phyloP scores from a whole-genome alignment of 2,329 filamentous ascomycete genomes.

The Penicillium sp. region DNA sequence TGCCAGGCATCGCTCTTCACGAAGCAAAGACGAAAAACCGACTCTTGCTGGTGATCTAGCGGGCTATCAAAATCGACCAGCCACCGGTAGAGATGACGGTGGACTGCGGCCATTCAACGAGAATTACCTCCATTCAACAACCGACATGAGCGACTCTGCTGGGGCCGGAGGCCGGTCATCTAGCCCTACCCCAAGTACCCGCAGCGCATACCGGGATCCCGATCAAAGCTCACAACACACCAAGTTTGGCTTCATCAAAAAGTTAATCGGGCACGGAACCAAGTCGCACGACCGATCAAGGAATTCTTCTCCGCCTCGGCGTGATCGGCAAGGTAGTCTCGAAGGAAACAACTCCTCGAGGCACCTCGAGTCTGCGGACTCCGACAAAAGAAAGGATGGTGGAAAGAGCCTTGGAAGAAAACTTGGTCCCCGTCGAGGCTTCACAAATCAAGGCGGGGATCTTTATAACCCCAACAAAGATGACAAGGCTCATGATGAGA shows the following conservation, averaged over 20 bases:
- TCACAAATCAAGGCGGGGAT: conserved; percentile 32
- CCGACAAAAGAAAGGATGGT: conserved; percentile 41
- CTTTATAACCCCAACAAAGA: conserved; percentile 23
- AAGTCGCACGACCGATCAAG: conserved; percentile 32
- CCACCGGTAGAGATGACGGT: conserved; percentile 72
- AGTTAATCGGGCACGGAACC: conserved; percentile 10
- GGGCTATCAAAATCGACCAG: conserved; percentile 66
- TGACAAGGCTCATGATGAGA: conserved; percentile 50
- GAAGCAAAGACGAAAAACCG: conserved; percentile 62
- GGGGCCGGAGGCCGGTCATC: conserved; percentile 65
- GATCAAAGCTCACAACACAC: conserved; percentile 38
- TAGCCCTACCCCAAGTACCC: conserved; percentile 78
- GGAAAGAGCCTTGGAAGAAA: conserved; percentile 38
- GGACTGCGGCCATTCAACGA: conserved; percentile 58
- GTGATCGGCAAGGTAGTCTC: conserved; percentile 39
- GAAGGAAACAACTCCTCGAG: conserved; percentile 30
- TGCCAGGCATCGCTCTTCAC: conserved; percentile 50
- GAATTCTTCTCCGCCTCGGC: conserved; percentile 35
- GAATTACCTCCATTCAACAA: conserved; percentile 40
- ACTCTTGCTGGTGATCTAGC: conserved; percentile 38
- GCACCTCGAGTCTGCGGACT: conserved; percentile 33
- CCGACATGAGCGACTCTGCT: conserved; percentile 53
- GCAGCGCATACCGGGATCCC: conserved; percentile 59
- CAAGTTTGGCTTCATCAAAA: conserved; percentile 6
- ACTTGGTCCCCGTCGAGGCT: conserved; percentile 35